A percentile compares a stretch with the other conserved stretches of the same genome.
Conservation (phyloP, 2,329 filamentous ascomycete genomes). For the Bertia moriformis region DNA sequence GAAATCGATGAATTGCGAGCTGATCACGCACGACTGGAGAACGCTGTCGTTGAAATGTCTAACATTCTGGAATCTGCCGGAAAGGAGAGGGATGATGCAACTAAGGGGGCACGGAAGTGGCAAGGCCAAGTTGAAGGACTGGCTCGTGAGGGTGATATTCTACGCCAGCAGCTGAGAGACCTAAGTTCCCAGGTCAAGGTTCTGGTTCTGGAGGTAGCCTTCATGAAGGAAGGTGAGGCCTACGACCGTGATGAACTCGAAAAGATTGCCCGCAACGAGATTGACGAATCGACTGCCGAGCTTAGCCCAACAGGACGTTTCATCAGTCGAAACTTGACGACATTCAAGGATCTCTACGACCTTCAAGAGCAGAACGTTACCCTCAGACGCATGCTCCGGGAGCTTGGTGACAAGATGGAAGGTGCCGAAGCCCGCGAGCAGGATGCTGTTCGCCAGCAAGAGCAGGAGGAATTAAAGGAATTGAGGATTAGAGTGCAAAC, state of each 20-base stretch:
- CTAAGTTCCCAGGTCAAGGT: background rate
- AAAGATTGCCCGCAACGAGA: conserved; percentile 60
- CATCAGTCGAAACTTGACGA: conserved; percentile 77
- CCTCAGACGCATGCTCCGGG: conserved; percentile 66
- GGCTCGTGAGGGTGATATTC: background rate
- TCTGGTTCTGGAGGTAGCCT: background rate
- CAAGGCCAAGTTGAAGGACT: conserved; percentile 1
- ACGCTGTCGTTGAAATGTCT: conserved; percentile 25
- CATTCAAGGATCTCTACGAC: conserved; percentile 74
- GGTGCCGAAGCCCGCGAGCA: conserved; percentile 73
- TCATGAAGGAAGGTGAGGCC: conserved; percentile 49
- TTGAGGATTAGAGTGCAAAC: conserved; percentile 12
- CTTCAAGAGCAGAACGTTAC: conserved; percentile 80
- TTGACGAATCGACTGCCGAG: conserved; percentile 75
- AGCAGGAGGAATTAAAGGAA: conserved; percentile 41
- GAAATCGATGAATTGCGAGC: conserved; percentile 38
- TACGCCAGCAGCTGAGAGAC: background rate
- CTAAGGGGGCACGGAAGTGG: conserved; percentile 21
- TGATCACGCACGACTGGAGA: background rate
- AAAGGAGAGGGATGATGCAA: conserved; percentile 49
- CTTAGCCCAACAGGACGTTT: conserved; percentile 77
- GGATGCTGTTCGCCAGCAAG: conserved; percentile 57
- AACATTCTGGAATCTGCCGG: conserved; percentile 24
- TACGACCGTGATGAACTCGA: conserved; percentile 58
- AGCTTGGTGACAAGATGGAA: conserved; percentile 80